Base-by-base conservation (phyloP, 2,329 filamentous ascomycete species). In the Metarhizium sp. region DNA sequence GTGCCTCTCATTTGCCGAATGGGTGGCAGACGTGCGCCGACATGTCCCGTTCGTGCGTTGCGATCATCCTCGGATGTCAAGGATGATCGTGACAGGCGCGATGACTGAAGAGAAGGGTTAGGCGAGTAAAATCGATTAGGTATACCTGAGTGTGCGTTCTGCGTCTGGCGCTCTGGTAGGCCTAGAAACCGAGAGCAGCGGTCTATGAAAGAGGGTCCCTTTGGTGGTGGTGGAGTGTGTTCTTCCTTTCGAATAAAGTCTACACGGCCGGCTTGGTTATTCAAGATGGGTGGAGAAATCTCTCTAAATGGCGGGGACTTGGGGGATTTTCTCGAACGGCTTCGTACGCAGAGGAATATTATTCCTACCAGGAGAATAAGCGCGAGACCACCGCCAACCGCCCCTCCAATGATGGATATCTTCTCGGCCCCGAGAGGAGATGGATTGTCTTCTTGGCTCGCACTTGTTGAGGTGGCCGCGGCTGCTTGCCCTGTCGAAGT, bases 271-370 rank as follows among this genome's bases (percentile, higher is more conserved):
- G 32, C 10, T 11, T 7, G 32, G 32, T 25, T 25, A 11, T 34
- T 61, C 42, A 58, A 59, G 56, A 85, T 74, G 57, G 85, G 74
- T 62, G 84, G 77, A 59, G 79, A 83, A 61, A 85, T 77, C 62
- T 77, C 77, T 46, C 63, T 60, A 46, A 64, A 61, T n/a, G 60
- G 61, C 45, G 60, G 60, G 10, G 62, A 59, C 52, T 61, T 51
- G 47, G 51, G 51, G 25, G 54, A 46, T 40, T 29, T 52, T 55
- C 57, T 29, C 50, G 54, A 57, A 47, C 57, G 66, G 53, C 69
- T 69, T 50, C 71, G 68, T 54, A 75, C 57, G 59, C 71, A 73
- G 57, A 77, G 62, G 61, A 73, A 69, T 42, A 74, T 58, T 36
- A 76, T 60, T 18, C 73, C 70, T 52, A 73, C 62, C 48, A 72